phyloP scores from a whole-genome alignment of 495 filamentous ascomycete genomes.

The Lindgomyces ingoldianus region DNA sequence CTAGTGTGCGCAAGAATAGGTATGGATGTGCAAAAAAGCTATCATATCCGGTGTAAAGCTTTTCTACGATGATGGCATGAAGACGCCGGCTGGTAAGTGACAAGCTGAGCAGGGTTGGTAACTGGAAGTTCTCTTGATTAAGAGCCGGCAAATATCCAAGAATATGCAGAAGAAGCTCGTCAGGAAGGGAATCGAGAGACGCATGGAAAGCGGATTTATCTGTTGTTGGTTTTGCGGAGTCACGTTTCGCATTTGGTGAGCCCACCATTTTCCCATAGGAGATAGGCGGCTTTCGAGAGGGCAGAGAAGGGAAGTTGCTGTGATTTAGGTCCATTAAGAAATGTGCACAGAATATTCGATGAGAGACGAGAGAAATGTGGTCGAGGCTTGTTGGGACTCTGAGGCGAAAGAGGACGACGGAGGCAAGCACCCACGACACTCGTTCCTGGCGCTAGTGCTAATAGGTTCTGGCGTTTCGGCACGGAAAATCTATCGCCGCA shows the following conservation, averaged over 20 bases:
- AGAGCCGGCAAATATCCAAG: constrained; percentile 9
- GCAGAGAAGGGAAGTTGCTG: neutral
- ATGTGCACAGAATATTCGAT: too few species aligned
- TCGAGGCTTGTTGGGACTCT: neutral
- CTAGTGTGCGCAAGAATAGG: constrained; percentile 17
- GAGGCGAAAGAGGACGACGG: neutral
- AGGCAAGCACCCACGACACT: neutral
- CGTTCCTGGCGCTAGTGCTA: neutral
- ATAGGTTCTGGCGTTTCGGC: neutral
- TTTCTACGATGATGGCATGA: neutral
- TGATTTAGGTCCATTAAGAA: neutral
- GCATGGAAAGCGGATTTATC: neutral
- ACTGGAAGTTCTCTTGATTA: constrained; percentile 2
- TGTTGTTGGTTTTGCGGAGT: neutral
- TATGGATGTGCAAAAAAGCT: constrained; percentile 9
- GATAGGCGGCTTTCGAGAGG: neutral
- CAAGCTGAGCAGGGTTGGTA: neutral
- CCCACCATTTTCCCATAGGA: neutral
- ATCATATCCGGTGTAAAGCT: constrained; percentile 6
- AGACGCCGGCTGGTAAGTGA: constrained; percentile 11
- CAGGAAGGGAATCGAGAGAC: constrained; percentile 7
- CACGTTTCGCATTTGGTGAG: too few species aligned
- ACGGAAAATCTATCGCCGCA: neutral
- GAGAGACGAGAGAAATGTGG: too few species aligned
- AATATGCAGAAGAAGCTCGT: constrained; percentile 18